Percentiles rank a stretch among this genome's conserved stretches.
Evolutionary conservation across 2,329 filamentous ascomycete species (phyloP).

Genomic region (Ophiosphaerella herpotricha): DNA sequence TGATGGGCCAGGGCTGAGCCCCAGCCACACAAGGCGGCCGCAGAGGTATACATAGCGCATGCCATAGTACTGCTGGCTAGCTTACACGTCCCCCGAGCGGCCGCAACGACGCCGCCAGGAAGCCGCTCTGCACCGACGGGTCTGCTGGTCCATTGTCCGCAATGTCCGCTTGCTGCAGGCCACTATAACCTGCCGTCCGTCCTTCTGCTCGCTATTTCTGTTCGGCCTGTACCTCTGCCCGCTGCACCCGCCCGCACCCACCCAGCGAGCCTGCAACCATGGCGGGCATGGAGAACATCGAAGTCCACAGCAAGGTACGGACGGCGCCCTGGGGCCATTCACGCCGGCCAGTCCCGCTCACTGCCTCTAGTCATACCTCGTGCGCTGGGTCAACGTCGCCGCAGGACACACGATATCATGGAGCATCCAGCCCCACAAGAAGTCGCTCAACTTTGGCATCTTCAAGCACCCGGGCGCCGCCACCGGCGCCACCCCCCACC

Average conservation of each 20-base stretch:
- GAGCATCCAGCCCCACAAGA: slow-evolving; percentile 97
- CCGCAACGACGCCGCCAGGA: background rate
- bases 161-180: slow-evolving; percentile 23
- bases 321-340: background rate
- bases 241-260: slow-evolving; percentile 6
- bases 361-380: slow-evolving; percentile 82
- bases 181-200: slow-evolving; percentile 1
- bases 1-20: too few species aligned
- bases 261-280: slow-evolving; percentile 53
- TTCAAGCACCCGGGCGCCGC: slow-evolving; percentile 91
- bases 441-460: slow-evolving; percentile 97
- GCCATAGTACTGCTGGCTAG: background rate
- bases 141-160: slow-evolving; percentile 6
- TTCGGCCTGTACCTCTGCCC: background rate
- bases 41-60: background rate
- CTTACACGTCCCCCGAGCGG: too few species aligned
- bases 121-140: background rate
- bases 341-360: slow-evolving; percentile 15
- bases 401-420: slow-evolving; percentile 92
- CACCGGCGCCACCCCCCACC: slow-evolving; percentile 50
- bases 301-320: slow-evolving; percentile 93
- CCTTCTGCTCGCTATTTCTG: slow-evolving; percentile 3
- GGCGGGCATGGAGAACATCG: slow-evolving; percentile 94
- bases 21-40: too few species aligned
- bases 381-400: slow-evolving; percentile 93